These are phyloP conservation scores for Hyphopichia homilentoma DNA, from an alignment of 805 yeast genomes.

Conservation along the genomic window DNA sequence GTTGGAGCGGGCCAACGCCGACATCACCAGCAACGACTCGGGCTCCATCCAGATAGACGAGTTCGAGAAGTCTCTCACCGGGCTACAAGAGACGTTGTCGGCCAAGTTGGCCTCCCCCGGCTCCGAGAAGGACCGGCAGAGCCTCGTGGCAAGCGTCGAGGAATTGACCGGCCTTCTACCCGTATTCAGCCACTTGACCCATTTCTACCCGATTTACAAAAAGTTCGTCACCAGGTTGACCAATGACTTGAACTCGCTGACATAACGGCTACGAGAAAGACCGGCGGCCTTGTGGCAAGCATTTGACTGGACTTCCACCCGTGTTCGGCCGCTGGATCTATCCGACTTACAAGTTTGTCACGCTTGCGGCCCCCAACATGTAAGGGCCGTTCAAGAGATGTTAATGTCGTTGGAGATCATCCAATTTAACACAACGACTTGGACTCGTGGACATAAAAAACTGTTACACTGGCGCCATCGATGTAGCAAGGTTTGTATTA, in stretches of 20 bases:
- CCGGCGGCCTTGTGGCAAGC: too few relatives aligned
- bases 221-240: slow-evolving; percentile 35
- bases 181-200: slow-evolving; percentile 48
- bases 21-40: slow-evolving; percentile 4
- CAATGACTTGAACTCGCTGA: background rate
- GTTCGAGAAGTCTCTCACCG: slow-evolving; percentile 35
- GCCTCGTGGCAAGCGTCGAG: slow-evolving; percentile 36
- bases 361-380: too few relatives aligned
- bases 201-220: slow-evolving; percentile 49
- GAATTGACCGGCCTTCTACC: slow-evolving; percentile 48
- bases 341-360: too few relatives aligned
- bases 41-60: slow-evolving; percentile 10
- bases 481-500: too few relatives aligned
- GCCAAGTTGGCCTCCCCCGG: slow-evolving; percentile 36
- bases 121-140: slow-evolving; percentile 21
- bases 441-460: too few relatives aligned
- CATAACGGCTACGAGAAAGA: too few relatives aligned
- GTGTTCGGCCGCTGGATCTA: too few relatives aligned
- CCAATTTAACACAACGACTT: too few relatives aligned
- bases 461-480: too few relatives aligned
- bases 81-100: slow-evolving; percentile 43
- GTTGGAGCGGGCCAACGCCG: slow-evolving; percentile 35
- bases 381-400: too few relatives aligned
- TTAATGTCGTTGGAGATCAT: too few relatives aligned
- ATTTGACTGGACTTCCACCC: too few relatives aligned